A percentile compares a stretch with the other conserved stretches of the same genome.
phyloP scores from a whole-genome alignment of 1,284 basidiomycete genomes.

The Wolfiporia cocos region DNA sequence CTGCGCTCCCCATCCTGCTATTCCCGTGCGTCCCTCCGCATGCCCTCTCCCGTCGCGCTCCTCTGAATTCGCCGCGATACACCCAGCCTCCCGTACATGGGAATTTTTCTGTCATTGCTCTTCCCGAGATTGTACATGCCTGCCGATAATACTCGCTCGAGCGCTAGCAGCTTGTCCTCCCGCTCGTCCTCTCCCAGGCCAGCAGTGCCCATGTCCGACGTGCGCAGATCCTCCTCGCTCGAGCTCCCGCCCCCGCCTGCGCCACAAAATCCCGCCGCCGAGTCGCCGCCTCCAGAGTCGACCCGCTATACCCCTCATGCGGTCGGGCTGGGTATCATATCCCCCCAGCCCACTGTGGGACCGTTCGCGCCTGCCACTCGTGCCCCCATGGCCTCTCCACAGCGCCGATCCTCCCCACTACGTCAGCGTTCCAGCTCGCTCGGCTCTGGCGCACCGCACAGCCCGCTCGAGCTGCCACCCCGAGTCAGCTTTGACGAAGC shows the following conservation, averaged over 20 bases:
- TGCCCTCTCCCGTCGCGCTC: constrained; percentile 2
- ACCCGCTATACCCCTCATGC: constrained; percentile 21
- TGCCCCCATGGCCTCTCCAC: constrained; percentile 13
- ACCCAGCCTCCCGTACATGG: constrained; percentile 19
- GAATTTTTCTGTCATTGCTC: constrained; percentile 28
- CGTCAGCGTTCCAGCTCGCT: constrained; percentile 16
- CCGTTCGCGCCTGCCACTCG: constrained; percentile 16
- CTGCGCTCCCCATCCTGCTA: constrained; percentile 7
- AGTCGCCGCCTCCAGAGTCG: constrained; percentile 18
- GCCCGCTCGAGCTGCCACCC: constrained; percentile 11
- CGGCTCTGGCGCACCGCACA: constrained; percentile 9
- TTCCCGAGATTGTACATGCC: constrained; percentile 27
- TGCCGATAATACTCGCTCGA: constrained; percentile 19
- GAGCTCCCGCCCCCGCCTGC: constrained; percentile 10
- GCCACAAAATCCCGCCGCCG: constrained; percentile 11
- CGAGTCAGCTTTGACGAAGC: constrained; percentile 10
- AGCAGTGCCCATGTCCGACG: constrained; percentile 7
- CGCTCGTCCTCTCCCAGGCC: constrained; percentile 17
- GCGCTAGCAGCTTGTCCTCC: constrained; percentile 18
- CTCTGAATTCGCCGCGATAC: not conserved
- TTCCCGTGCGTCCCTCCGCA: constrained; percentile 10
- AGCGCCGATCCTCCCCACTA: constrained; percentile 17
- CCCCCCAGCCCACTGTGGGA: constrained; percentile 21
- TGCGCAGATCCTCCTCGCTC: constrained; percentile 9
- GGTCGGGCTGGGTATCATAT: constrained; percentile 22